Base-by-base conservation (phyloP, 2,329 filamentous ascomycete genomes). In the Xylaria digitata region DNA sequence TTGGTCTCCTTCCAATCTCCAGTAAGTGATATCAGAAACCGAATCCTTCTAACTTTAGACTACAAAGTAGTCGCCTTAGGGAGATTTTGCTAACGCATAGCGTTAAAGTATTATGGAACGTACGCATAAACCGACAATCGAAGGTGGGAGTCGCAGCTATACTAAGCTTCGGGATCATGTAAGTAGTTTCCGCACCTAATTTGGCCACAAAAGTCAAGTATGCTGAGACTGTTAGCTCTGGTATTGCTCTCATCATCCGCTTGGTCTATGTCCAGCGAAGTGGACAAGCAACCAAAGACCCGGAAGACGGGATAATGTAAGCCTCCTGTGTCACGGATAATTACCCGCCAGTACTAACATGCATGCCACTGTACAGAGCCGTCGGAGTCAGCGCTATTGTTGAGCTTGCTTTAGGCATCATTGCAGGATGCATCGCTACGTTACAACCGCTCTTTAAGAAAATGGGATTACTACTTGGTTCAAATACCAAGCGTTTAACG, bases 151-250 rank as follows among this genome's bases (percentile, higher is more conserved):
- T 87, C 32, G 81, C 80, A 4, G 70, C 81, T 2, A 80, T 88
- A 54, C 73, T 87, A 2, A 79, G 82, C 46, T 81, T 87, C 76
- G 85, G 81, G 13, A 80, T 84, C 65, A 73, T 86, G 83, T 86
- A 75, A 74, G 79, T 74, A 1, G 3, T 9, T 26, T 1, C n/a
- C 0, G 3, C 7, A 8, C 50, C 9, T n/a, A 5, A 11, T 37
- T 30, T 54, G 42, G n/a, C 32, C 7, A 17, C 15, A 30, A 6
- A 49, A 21, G 15, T 11, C 26, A 19, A 48, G 23, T 34, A 11
- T 57, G 21, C 63, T 72, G 4, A 66, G 21, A 21, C n/a, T 8
- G 1, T 6, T 48, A 82, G 80, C 49, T 80, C 80, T 26, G 80
- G 80, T 2, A 70, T 80, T 9, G 79, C 80, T 7, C 74, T 82